Evolutionary conservation across 2,329 filamentous ascomycete genomes (phyloP).

Genomic region (Claviceps spartinae): DNA sequence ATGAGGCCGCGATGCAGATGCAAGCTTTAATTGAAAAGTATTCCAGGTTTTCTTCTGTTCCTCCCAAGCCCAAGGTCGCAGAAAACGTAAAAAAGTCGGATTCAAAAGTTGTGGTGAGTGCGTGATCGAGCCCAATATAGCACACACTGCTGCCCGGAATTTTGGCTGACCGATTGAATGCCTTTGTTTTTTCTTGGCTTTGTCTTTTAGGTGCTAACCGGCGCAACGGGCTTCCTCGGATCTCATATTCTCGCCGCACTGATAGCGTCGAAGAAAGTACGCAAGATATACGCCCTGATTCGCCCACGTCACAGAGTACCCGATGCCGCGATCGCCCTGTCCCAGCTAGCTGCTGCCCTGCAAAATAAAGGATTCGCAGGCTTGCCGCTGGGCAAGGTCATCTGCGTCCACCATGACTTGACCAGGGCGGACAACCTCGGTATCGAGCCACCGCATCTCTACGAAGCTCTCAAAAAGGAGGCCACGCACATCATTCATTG

Average conservation of each 20-base stretch:
- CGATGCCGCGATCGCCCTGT: background rate
- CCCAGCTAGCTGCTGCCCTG: background rate
- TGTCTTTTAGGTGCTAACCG: slow-evolving; percentile 30
- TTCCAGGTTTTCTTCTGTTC: background rate
- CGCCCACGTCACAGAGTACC: slow-evolving; percentile 21
- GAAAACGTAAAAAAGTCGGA: background rate
- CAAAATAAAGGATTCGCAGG: slow-evolving; percentile 19
- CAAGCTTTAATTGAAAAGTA: background rate
- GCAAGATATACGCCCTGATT: slow-evolving; percentile 37
- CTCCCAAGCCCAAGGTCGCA: background rate
- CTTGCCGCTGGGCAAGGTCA: slow-evolving; percentile 13
- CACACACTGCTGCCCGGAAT: background rate
- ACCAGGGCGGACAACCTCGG: slow-evolving; percentile 6
- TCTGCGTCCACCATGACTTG: slow-evolving; percentile 10
- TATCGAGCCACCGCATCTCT: slow-evolving; percentile 7
- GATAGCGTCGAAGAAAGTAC: slow-evolving; percentile 39
- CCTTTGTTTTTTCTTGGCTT: background rate
- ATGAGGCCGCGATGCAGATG: background rate
- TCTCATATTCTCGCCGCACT: slow-evolving; percentile 47
- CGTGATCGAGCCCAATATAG: background rate
- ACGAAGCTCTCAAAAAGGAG: slow-evolving; percentile 14
- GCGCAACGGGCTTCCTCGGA: slow-evolving; percentile 51
- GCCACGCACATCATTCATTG: slow-evolving; percentile 34
- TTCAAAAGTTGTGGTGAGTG: background rate
- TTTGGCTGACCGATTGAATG: background rate